Percentiles rank a stretch among this genome's conserved stretches.
These are phyloP conservation scores for Myxozyma melibiosi DNA, from an alignment of 805 yeast species.

Conservation along the genomic window DNA sequence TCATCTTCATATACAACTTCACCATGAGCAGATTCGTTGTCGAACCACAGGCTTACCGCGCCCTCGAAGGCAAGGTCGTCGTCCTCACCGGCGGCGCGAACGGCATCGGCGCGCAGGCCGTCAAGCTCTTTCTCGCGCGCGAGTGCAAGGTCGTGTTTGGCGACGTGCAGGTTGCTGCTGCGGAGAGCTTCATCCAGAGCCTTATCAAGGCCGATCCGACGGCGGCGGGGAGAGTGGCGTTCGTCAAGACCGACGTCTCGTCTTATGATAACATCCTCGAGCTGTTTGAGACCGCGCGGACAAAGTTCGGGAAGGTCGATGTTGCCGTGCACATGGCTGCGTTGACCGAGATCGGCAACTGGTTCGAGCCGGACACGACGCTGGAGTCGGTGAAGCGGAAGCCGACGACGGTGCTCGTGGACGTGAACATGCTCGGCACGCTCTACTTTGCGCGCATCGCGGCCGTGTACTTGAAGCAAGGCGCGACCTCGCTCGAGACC, in stretches of 20 bases:
- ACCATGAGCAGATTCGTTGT: conserved; percentile 10
- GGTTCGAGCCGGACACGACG: conserved; percentile 17
- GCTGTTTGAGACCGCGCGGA: conserved; percentile 15
- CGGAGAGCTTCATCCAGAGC: conserved; percentile 6
- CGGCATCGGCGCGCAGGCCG: conserved; percentile 24
- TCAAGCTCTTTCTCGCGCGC: conserved; percentile 11
- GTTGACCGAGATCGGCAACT: conserved; percentile 19
- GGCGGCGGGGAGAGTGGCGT: background rate
- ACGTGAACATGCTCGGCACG: conserved; percentile 19
- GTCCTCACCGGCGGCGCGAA: conserved; percentile 23
- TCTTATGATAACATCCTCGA: conserved; percentile 9
- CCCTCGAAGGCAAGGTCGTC: conserved; percentile 10
- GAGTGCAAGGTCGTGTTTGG: conserved; percentile 25
- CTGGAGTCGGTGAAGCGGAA: conserved; percentile 12
- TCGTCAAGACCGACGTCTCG: conserved; percentile 16
- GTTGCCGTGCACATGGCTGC: conserved; percentile 18
- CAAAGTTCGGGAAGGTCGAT: conserved; percentile 17
- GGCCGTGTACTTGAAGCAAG: conserved; percentile 16
- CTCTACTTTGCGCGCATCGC: conserved; percentile 24
- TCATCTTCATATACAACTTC: background rate
- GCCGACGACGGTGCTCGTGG: conserved; percentile 20
- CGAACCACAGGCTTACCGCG: conserved; percentile 11
- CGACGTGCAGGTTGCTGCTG: conserved; percentile 1
- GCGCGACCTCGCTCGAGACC: background rate
- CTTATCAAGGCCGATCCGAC: background rate